A percentile compares a stretch with the other conserved stretches of the same genome.
These are phyloP conservation scores for Lipomyces starkeyi DNA, from an alignment of 805 yeast genomes.

Conservation along the genomic window DNA sequence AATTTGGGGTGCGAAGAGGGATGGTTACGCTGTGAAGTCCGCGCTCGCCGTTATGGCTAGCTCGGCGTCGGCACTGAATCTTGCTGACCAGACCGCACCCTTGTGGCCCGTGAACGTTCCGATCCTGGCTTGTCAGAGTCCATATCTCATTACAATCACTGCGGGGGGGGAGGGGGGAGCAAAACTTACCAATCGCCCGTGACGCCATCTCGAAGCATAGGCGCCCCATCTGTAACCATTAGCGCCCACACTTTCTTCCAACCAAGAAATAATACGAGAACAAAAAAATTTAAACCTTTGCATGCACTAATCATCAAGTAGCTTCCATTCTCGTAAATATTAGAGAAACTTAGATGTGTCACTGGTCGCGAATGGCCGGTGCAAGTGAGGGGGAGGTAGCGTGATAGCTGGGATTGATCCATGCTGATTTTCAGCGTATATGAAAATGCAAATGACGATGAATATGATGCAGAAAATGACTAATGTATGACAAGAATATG, in stretches of 20 bases:
- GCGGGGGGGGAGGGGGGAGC: too few relatives aligned
- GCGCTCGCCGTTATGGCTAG: slow-evolving; percentile 46
- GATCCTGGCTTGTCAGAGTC: slow-evolving; percentile 32
- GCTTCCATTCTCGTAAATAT: slow-evolving; percentile 30
- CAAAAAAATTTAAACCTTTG: slow-evolving; percentile 39
- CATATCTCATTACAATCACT: background rate
- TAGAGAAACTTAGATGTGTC: slow-evolving; percentile 44
- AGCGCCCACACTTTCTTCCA: too few relatives aligned
- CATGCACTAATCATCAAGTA: slow-evolving; percentile 45
- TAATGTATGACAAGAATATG: background rate
- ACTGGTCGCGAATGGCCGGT: slow-evolving; percentile 49
- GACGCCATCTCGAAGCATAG: slow-evolving; percentile 46
- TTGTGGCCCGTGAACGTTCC: slow-evolving; percentile 48
- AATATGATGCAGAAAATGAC: background rate
- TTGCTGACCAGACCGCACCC: slow-evolving; percentile 47
- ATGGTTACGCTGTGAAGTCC: slow-evolving; percentile 44
- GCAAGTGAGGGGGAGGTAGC: slow-evolving; percentile 44
- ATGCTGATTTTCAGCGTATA: slow-evolving; percentile 7
- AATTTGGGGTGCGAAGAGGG: background rate
- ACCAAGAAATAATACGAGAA: too few relatives aligned
- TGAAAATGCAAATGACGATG: background rate
- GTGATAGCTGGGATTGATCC: slow-evolving; percentile 22
- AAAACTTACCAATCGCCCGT: slow-evolving; percentile 46
- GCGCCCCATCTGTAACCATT: slow-evolving; percentile 43
- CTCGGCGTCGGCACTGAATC: slow-evolving; percentile 39